Base-by-base conservation (phyloP, 2,329 filamentous ascomycete genomes). In the Fusarium sublunatum region DNA sequence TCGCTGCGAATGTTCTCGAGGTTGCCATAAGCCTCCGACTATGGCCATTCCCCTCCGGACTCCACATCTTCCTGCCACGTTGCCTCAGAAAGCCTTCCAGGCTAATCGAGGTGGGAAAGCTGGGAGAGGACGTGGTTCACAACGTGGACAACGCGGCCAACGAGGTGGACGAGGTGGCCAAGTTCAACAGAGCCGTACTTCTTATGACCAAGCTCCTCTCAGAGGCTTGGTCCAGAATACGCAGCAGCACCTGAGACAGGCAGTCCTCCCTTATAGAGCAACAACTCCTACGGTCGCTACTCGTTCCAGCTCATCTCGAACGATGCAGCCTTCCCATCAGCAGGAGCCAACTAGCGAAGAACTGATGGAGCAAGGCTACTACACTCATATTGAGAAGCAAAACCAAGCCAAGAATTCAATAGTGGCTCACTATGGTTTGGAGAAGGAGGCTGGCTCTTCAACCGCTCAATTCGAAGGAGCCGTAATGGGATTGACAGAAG, bases 291-390 rank as follows among this genome's bases (percentile, higher is more conserved):
- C 6, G 2, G 10, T 9, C 11, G 19, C 9, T 6, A 6, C 10
- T 19, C 19, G 22, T 19, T 38, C 10, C 3, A 11, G 7, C 15
- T 15, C 15, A 4, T 25, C 28, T 9, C 36, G 25, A 25, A 32
- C 38, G 13, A 26, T 22, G 9, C 19, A 44, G 24, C 7, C 40
- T 26, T n/a, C 7, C 4, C 26, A 56, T 6, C 25, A 38, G 22
- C 25, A 39, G 79, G 48, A 87, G 84, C 19, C 86, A 84, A 6
- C 90, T 84, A 72, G 65, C 76, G 46, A 56, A 66, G 42, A 72
- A 55, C 26, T 91, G 86, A 71, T 71, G 50, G 58, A 69, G 12
- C 26, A n/a, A 3, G 65, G 63, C 0, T 69, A 65, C 12, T 42
- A 52, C 24, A 31, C 52, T 11, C 39, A 53, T 9, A 42, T 51